Conservation (phyloP, 352 stramenopile species). For the Nothophytophthora sp. region DNA sequence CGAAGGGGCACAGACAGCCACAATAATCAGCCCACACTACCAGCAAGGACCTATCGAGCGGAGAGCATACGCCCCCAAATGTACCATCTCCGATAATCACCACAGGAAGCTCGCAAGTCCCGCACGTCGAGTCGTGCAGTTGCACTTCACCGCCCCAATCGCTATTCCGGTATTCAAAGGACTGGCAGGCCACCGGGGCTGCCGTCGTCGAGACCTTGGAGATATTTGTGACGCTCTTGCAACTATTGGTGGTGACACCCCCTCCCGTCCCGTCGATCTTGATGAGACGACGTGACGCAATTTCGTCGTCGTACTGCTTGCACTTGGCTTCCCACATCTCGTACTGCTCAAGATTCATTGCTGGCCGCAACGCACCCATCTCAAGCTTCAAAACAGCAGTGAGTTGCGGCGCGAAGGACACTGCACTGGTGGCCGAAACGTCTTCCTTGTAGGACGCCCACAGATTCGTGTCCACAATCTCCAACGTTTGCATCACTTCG, state of each 20-base stretch:
- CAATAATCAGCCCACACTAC: slow-evolving; percentile 5
- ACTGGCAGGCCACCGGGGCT: slow-evolving; percentile 33
- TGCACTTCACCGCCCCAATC: slow-evolving; percentile 89
- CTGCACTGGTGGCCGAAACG: slow-evolving; percentile 35
- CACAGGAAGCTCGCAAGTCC: slow-evolving; percentile 73
- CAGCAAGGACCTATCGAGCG: not conserved
- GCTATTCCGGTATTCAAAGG: slow-evolving; percentile 84
- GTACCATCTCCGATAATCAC: slow-evolving; percentile 81
- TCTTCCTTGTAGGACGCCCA: slow-evolving; percentile 81
- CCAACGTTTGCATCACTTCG: slow-evolving; percentile 71
- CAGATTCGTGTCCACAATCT: slow-evolving; percentile 81
- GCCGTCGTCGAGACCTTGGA: slow-evolving; percentile 11
- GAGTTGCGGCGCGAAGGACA: slow-evolving; percentile 75
- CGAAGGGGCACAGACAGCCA: slow-evolving; percentile 5
- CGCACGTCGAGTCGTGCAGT: slow-evolving; percentile 79
- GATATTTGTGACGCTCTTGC: not conserved
- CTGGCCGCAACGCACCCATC: slow-evolving; percentile 34
- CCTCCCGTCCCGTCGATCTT: slow-evolving; percentile 8
- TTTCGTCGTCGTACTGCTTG: slow-evolving; percentile 49
- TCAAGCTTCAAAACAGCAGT: slow-evolving; percentile 71
- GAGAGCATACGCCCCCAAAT: slow-evolving; percentile 12
- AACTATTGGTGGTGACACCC: not conserved
- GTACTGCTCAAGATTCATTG: slow-evolving; percentile 49
- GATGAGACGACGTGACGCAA: slow-evolving; percentile 9
- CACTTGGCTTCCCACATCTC: slow-evolving; percentile 58